Evolutionary conservation across 2,329 filamentous ascomycete species (phyloP).

Genomic region (Penicillium hordei): DNA sequence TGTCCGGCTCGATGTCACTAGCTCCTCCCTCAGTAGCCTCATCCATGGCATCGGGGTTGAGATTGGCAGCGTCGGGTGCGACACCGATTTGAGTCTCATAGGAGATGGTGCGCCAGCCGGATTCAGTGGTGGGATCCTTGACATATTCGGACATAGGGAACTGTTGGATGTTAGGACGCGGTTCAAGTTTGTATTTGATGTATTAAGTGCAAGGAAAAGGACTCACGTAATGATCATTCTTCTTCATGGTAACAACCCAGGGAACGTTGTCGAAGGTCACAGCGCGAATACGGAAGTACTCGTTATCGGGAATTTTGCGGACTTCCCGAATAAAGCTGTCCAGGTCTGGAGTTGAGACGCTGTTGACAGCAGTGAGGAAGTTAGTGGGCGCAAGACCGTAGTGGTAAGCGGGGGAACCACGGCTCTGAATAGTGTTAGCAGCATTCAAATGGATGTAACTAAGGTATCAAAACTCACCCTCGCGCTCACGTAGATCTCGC

Average conservation of each 20-base stretch:
- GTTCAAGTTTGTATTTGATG: background rate
- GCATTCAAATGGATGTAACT: background rate
- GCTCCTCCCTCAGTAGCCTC: conserved; percentile 38
- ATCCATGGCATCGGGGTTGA: conserved; percentile 51
- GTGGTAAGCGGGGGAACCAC: conserved; percentile 81
- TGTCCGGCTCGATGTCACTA: conserved; percentile 42
- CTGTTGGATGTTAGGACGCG: conserved; percentile 24
- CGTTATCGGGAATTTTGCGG: conserved; percentile 88
- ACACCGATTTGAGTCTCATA: conserved; percentile 48
- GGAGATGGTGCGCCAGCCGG: conserved; percentile 59
- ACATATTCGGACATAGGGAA: conserved; percentile 67
- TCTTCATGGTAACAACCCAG: conserved; percentile 99
- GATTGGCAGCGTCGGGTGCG: conserved; percentile 41
- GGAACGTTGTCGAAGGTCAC: conserved; percentile 98
- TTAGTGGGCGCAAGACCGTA: conserved; percentile 94
- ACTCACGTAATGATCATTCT: conserved; percentile 88
- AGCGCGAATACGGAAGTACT: conserved; percentile 95
- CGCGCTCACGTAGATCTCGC: conserved; percentile 92
- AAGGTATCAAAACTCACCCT: conserved; percentile 47
- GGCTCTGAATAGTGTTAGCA: conserved; percentile 48
- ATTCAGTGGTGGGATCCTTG: conserved; percentile 53
- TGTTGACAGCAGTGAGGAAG: conserved; percentile 96
- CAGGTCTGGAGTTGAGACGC: conserved; percentile 77
- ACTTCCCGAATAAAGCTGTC: conserved; percentile 78
- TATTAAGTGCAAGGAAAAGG: background rate